phyloP scores from a whole-genome alignment of 805 yeast genomes.

The Wickerhamomyces chaumierensis region DNA sequence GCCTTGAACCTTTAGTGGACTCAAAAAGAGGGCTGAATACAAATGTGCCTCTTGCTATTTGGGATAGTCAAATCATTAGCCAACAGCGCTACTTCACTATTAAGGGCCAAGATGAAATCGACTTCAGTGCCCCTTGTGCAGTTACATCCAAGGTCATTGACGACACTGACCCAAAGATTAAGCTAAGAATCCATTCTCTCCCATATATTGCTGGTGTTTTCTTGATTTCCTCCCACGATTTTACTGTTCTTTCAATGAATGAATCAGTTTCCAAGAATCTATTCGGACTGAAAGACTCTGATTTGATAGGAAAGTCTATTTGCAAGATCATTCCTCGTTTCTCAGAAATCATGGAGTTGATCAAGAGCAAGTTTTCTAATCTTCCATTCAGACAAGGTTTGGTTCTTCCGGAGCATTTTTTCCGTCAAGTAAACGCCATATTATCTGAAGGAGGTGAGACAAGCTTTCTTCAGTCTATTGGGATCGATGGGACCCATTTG shows the following conservation, averaged over 20 bases:
- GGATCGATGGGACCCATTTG: constrained; percentile 56
- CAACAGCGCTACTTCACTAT: constrained; percentile 54
- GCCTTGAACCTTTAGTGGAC: constrained; percentile 11
- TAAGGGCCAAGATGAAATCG: constrained; percentile 22
- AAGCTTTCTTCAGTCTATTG: constrained; percentile 45
- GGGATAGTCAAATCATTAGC: constrained; percentile 36
- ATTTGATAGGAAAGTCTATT: constrained; percentile 35
- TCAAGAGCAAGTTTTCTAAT: constrained; percentile 23
- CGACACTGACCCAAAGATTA: constrained; percentile 31
- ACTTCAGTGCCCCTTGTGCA: constrained; percentile 59
- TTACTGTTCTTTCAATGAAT: constrained; percentile 59
- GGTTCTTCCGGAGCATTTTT: constrained; percentile 85
- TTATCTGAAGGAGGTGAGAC: constrained; percentile 30
- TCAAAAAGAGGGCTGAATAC: constrained; percentile 7
- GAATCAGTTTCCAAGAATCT: constrained; percentile 67
- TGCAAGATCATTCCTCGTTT: constrained; percentile 56
- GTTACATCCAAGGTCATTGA: constrained; percentile 50
- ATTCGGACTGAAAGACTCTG: constrained; percentile 51
- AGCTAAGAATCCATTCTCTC: constrained; percentile 60
- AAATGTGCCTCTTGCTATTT: constrained; percentile 14
- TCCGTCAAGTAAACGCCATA: constrained; percentile 46
- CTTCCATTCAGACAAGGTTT: constrained; percentile 46
- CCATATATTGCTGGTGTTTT: constrained; percentile 86
- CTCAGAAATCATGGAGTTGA: constrained; percentile 23
- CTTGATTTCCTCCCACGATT: constrained; percentile 37